Evolutionary conservation across 2,329 filamentous ascomycete species (phyloP).

Genomic region (Xylaria polymorpha): DNA sequence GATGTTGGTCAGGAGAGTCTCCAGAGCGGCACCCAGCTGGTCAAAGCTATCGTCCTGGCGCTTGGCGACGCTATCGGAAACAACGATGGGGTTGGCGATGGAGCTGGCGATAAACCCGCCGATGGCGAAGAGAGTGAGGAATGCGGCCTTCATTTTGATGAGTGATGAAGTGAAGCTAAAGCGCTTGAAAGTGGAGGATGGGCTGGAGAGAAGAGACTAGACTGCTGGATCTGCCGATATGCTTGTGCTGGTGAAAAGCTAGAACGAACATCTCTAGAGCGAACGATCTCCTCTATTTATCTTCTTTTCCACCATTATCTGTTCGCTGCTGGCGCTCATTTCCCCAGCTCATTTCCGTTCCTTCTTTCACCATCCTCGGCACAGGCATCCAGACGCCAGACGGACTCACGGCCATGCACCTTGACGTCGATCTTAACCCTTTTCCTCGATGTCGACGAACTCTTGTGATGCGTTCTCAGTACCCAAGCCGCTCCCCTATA

Average conservation of each 20-base stretch:
- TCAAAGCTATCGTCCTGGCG: constrained; percentile 44
- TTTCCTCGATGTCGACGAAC: constrained; percentile 18
- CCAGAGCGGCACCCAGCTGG: constrained; percentile 40
- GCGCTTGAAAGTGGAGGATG: constrained; percentile 11
- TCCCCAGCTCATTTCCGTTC: not conserved
- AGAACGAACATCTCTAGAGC: constrained; percentile 6
- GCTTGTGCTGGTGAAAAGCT: constrained; percentile 17
- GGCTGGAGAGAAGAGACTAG: constrained; percentile 15
- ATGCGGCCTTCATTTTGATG: constrained; percentile 45
- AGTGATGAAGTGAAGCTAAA: constrained; percentile 20
- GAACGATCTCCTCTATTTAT: constrained; percentile 34
- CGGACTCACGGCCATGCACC: constrained; percentile 2
- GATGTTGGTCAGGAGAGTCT: constrained; percentile 41
- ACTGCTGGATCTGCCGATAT: constrained; percentile 30
- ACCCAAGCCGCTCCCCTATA: constrained; percentile 23
- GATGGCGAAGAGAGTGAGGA: constrained; percentile 44
- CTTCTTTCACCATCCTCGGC: constrained; percentile 10
- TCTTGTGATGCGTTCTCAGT: not conserved
- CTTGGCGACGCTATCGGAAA: constrained; percentile 37
- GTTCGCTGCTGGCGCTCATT: not conserved
- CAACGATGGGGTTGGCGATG: constrained; percentile 43
- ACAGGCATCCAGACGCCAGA: not conserved
- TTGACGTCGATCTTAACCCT: constrained; percentile 28
- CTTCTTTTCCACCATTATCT: constrained; percentile 9
- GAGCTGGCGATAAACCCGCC: constrained; percentile 44